Conservation (phyloP, 768 basidiomycete species). For the Zangia roseola region DNA sequence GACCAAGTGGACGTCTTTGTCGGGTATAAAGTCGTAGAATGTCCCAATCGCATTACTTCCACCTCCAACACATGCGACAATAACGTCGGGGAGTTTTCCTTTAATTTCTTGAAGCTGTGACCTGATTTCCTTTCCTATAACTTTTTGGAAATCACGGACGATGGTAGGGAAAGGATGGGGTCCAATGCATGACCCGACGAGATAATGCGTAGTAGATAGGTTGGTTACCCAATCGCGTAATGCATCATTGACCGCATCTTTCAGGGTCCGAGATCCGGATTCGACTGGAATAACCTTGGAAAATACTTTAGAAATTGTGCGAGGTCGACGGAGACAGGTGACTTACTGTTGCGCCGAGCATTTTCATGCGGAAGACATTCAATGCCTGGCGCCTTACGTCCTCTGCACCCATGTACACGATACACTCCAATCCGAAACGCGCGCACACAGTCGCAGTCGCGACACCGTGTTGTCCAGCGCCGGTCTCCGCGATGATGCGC, state of each 20-base stretch:
- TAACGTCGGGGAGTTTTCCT: constrained; percentile 89
- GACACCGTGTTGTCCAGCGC: constrained; percentile 98
- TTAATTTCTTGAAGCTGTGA: constrained; percentile 66
- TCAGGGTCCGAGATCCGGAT: constrained; percentile 92
- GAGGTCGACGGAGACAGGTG: background rate
- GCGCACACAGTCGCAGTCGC: constrained; percentile 99
- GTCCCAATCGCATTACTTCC: constrained; percentile 98
- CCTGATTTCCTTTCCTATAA: constrained; percentile 96
- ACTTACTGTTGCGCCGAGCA: constrained; percentile 87
- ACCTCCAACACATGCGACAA: constrained; percentile 97
- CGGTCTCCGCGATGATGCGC: constrained; percentile 97
- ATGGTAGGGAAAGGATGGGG: constrained; percentile 99
- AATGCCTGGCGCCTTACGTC: constrained; percentile 94
- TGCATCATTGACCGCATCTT: constrained; percentile 98
- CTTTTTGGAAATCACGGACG: constrained; percentile 95
- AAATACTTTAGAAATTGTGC: background rate
- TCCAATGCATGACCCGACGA: constrained; percentile 96
- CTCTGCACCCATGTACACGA: constrained; percentile 98
- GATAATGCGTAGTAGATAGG: constrained; percentile 89
- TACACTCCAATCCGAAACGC: constrained; percentile 91
- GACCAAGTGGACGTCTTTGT: constrained; percentile 79
- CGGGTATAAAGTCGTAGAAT: constrained; percentile 94
- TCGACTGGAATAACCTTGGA: constrained; percentile 86
- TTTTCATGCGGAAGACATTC: constrained; percentile 97
- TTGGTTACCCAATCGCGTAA: constrained; percentile 99